These are phyloP conservation scores for Barnettozyma salicaria DNA, from an alignment of 805 yeast genomes.

Conservation along the genomic window DNA sequence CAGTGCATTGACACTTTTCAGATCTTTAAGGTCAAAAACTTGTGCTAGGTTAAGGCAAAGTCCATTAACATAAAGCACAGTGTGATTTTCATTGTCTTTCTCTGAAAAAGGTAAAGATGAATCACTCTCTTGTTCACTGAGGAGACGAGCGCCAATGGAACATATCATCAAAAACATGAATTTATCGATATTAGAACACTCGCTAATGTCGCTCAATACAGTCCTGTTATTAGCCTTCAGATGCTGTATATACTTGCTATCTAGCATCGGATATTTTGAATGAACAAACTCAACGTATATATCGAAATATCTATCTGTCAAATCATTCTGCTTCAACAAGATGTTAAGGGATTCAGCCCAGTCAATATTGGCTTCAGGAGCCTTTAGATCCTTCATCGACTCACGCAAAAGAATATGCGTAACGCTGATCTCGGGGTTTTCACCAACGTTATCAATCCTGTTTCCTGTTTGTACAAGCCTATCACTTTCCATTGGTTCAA, in stretches of 20 bases:
- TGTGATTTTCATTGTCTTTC: constrained; percentile 1
- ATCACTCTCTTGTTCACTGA: constrained; percentile 1
- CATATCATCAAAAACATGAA: constrained; percentile 5
- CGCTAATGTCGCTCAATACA: neutral
- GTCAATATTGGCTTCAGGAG: neutral
- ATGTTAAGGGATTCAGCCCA: constrained; percentile 1
- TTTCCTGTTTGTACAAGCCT: too few relatives aligned
- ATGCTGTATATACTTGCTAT: neutral
- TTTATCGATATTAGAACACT: constrained; percentile 1
- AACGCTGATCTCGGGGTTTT: neutral
- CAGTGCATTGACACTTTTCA: constrained; percentile 1
- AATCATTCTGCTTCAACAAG: neutral
- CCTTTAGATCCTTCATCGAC: neutral
- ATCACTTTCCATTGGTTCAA: neutral
- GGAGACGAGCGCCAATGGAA: constrained; percentile 4
- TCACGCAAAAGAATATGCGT: neutral
- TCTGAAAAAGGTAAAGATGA: too few relatives aligned
- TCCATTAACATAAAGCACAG: constrained; percentile 1
- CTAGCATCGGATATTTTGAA: constrained; percentile 5
- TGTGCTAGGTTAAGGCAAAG: neutral
- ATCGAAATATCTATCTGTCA: constrained; percentile 2
- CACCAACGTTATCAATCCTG: neutral
- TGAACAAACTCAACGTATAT: constrained; percentile 2
- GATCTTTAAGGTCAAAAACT: neutral
- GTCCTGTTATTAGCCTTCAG: neutral